These are phyloP conservation scores for Thielaviopsis ethacetica DNA, from an alignment of 2,329 filamentous ascomycete species.

Conservation along the genomic window DNA sequence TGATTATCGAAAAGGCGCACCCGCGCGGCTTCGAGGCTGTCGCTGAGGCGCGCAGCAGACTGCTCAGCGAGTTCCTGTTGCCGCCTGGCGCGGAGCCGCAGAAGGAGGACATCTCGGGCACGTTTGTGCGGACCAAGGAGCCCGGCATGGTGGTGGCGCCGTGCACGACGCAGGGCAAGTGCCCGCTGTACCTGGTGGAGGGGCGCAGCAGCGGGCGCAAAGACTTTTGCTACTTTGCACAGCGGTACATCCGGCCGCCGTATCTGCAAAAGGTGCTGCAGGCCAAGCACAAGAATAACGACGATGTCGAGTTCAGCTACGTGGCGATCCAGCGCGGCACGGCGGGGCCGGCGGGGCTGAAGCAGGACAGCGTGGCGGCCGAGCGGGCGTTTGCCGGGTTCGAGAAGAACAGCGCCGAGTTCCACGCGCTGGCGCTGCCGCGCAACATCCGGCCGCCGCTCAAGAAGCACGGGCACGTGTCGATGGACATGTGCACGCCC, in stretches of 20 bases:
- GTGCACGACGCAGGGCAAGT: conserved; percentile 78
- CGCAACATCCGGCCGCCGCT: conserved; percentile 64
- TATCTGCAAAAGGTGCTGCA: conserved; percentile 67
- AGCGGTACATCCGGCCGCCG: conserved; percentile 69
- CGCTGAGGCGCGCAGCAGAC: conserved; percentile 62
- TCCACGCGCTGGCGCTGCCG: conserved; percentile 54
- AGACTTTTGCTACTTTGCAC: conserved; percentile 81
- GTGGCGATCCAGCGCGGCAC: conserved; percentile 68
- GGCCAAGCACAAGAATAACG: conserved; percentile 58
- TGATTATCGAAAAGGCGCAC: conserved; percentile 81
- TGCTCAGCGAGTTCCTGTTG: conserved; percentile 60
- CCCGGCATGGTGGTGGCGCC: conserved; percentile 50
- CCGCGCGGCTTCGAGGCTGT: conserved; percentile 86
- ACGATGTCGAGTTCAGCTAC: conserved; percentile 85
- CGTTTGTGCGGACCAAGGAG: conserved; percentile 30
- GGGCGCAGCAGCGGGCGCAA: conserved; percentile 60
- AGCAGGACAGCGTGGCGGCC: conserved; percentile 29
- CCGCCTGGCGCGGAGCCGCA: conserved; percentile 22
- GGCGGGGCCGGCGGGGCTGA: conserved; percentile 9
- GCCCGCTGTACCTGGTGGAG: conserved; percentile 69
- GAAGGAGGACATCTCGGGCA: conserved; percentile 12
- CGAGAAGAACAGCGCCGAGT: conserved; percentile 28
- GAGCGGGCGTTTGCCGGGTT: conserved; percentile 58
- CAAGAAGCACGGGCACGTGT: conserved; percentile 78
- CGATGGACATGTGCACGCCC: conserved; percentile 80